These are phyloP conservation scores for Fusarium metavorans DNA, from an alignment of 2,329 filamentous ascomycete species.

Conservation along the genomic window DNA sequence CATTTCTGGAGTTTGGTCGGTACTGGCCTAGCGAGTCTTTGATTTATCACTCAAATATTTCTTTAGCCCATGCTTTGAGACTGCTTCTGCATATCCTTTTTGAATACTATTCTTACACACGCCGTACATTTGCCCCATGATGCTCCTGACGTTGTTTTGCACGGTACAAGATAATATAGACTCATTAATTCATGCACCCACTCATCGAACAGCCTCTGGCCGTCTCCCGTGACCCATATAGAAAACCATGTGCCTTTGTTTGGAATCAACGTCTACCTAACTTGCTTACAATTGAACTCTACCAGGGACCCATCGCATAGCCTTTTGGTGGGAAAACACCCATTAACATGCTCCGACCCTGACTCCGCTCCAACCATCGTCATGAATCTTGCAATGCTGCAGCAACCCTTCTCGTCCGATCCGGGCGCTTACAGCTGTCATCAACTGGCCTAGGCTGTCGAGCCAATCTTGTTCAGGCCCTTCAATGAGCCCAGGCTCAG, in stretches of 20 bases:
- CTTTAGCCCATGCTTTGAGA: constrained; percentile 11
- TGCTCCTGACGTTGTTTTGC: background rate
- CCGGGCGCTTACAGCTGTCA: constrained; percentile 22
- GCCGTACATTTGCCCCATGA: background rate
- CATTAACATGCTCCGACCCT: constrained; percentile 49
- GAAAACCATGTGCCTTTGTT: constrained; percentile 38
- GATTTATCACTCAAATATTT: constrained; percentile 18
- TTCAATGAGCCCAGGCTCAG: constrained; percentile 94
- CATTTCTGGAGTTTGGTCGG: constrained; percentile 29
- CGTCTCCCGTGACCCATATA: background rate
- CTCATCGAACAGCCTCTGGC: background rate
- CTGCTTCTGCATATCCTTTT: constrained; percentile 11
- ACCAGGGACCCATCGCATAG: constrained; percentile 45
- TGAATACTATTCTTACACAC: constrained; percentile 1
- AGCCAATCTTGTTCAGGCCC: constrained; percentile 85
- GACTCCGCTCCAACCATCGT: constrained; percentile 47
- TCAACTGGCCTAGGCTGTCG: constrained; percentile 43
- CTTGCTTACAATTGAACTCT: constrained; percentile 47
- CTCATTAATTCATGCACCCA: constrained; percentile 1
- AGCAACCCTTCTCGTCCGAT: constrained; percentile 30
- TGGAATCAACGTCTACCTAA: constrained; percentile 47
- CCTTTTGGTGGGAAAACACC: constrained; percentile 49
- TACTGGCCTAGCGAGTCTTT: constrained; percentile 32
- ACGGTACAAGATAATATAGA: constrained; percentile 8
- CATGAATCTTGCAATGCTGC: constrained; percentile 44